Evolutionary conservation across 495 filamentous ascomycete species (phyloP), one percentile per base, ranked within the genome.

Genomic region (Penicillium arizonense): DNA sequence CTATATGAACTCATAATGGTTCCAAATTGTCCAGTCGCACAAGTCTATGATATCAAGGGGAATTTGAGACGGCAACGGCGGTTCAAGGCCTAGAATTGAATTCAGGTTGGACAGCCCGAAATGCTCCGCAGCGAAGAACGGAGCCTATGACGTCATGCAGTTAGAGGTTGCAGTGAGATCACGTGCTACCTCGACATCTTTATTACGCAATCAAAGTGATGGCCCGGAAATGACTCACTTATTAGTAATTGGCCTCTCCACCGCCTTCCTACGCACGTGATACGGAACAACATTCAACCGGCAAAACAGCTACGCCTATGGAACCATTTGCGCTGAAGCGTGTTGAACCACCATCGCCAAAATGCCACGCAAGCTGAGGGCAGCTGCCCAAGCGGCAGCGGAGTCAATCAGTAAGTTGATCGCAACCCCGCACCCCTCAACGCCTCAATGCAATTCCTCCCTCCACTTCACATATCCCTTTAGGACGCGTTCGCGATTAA

Each of bases 361-460:
- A n/a, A 82, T 82, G 79, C 73, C 74, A 38, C 65, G 79, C 57
- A 74, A 72, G 55, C 68, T 73, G 34, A 61, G 77, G 55, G 73
- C 74, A 20, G 76, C 76, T 53, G 76, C 76, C 34, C 76, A 78
- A 55, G 73, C 76, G 45, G 76, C 76, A 42, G 75, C 75, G 14
- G 71, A 79, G 50, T 76, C 71, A 32, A 64, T 77, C 58, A 69
- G 77, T 80, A 58, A 50, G 67, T 65, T 24, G 23, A 47, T 44
- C 26, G 23, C 43, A 23, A 26, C 30, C 39, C 7, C 46, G 8
- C 7, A 44, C 12, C 21, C 36, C 26, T 26, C 40, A 12, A 13
- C 24, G 53, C 34, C 6, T 43, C 42, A 13, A 13, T 11, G 24
- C 36, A 5, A 46, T 36, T 18, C 28, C 37, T 24, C 23, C 3